Conservation (phyloP, 2,329 filamentous ascomycete species). For the Pseudogymnoascus sp. region DNA sequence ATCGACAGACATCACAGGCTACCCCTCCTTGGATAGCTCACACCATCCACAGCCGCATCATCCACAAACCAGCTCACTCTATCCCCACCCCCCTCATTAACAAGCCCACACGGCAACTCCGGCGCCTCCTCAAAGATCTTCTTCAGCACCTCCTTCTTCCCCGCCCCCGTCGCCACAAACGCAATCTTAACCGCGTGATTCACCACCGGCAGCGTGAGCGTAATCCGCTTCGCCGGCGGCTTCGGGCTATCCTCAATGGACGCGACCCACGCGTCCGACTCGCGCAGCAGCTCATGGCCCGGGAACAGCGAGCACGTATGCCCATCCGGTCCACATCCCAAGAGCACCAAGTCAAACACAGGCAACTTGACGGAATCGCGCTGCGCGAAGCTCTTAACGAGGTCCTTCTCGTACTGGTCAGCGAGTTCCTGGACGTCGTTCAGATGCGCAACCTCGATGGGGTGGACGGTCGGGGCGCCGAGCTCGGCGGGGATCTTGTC, state of each 20-base stretch:
- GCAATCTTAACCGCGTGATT: conserved; percentile 78
- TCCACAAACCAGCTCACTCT: conserved; percentile 96
- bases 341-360: conserved; percentile 86
- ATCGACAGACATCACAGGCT: conserved; percentile 39
- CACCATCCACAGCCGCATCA: conserved; percentile 72
- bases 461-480: conserved; percentile 61
- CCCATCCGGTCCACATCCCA: conserved; percentile 91
- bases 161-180: conserved; percentile 82
- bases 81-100: conserved; percentile 78
- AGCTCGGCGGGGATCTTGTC: conserved; percentile 70
- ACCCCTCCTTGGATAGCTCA: conserved; percentile 70
- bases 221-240: conserved; percentile 84
- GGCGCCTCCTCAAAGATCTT: conserved; percentile 77
- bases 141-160: conserved; percentile 88
- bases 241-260: conserved; percentile 91
- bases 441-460: conserved; percentile 60
- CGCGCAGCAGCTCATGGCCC: conserved; percentile 75
- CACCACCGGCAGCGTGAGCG: conserved; percentile 83
- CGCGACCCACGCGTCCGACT: conserved; percentile 85
- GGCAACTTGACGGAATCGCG: conserved; percentile 91
- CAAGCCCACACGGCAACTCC: conserved; percentile 73
- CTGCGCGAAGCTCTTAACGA: conserved; percentile 79
- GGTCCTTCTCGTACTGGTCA: conserved; percentile 82
- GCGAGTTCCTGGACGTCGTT: conserved; percentile 85
- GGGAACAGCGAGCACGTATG: conserved; percentile 98